Base-by-base conservation (phyloP, 352 stramenopile genomes). In the Phytophthora megakarya region DNA sequence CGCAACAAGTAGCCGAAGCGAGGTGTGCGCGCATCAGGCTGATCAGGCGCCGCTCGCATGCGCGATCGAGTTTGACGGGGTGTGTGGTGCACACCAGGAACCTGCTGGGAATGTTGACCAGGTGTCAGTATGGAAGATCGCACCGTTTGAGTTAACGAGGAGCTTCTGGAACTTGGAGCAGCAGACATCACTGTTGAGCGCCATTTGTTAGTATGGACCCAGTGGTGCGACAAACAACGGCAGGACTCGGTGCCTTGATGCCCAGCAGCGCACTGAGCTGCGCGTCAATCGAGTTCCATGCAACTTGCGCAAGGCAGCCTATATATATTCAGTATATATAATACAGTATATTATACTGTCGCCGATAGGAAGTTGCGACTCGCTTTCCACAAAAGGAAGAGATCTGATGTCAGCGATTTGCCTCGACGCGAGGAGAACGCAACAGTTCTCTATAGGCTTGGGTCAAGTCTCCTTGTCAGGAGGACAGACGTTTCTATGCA, bases 191-290 rank as follows among this genome's bases (percentile, higher is more conserved):
- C 30, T 11, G 30, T 35, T 35, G 30, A 35, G 30, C 30, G n/a
- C n/a, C n/a, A n/a, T n/a, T n/a, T n/a, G n/a, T n/a, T n/a, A 35
- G 30, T 35, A 35, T 11, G 30, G 30, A 35, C 9, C 30, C 30
- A 35, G 30, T 35, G 21, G 5, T 61, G 42, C 16, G 53, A 52
- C 42, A 61, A 53, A 19, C 53, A 46, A 37, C 32, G 42, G 30
- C 53, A 61, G 25, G 8, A 35, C 3, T 35, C n/a, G 30, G 30
- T 15, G 8, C 30, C 10, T 4, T 35, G 30, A 35, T 25, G 22
- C 2, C 18, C 7, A 55, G 15, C 15, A 37, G 21, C 10, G 40
- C 6, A 16, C 26, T 18, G 40, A 47, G 30, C 30, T 32, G 13
- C 13, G 8, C n/a, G n/a, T n/a, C n/a, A n/a, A n/a, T n/a, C n/a